phyloP scores from a whole-genome alignment of 441 rosid genomes.

The California macrophylla region DNA sequence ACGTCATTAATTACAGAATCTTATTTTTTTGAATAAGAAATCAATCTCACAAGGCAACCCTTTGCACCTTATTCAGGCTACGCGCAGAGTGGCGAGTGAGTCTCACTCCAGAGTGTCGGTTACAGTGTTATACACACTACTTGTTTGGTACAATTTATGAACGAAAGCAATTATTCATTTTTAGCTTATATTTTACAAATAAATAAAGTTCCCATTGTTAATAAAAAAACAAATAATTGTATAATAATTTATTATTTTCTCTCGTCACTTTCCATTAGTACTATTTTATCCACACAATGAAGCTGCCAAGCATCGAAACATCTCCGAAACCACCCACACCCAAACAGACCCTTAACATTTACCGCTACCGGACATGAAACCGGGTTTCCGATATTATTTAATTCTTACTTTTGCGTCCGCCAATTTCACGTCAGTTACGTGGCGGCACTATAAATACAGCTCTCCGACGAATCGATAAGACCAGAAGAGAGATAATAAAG shows the following conservation, averaged over 20 bases:
- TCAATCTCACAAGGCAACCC: background rate
- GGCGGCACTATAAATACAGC: background rate
- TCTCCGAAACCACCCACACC: background rate
- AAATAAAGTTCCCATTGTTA: too few relatives aligned
- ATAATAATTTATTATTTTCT: background rate
- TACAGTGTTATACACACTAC: background rate
- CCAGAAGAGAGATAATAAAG: background rate
- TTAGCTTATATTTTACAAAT: too few relatives aligned
- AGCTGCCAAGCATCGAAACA: background rate
- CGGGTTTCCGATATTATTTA: background rate
- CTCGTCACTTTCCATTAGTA: background rate
- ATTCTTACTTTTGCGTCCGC: background rate
- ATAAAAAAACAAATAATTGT: too few relatives aligned
- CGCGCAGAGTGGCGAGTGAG: background rate
- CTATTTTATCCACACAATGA: background rate
- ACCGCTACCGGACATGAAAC: background rate
- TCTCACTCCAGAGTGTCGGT: background rate
- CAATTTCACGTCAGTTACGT: background rate
- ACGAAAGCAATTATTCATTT: too few relatives aligned
- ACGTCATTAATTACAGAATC: background rate
- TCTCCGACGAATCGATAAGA: background rate
- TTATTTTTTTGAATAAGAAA: background rate
- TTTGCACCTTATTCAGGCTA: background rate
- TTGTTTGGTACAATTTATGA: too few relatives aligned
- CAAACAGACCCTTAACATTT: background rate